These are phyloP conservation scores for Wallacemonas sp. DNA, from an alignment of 208 protist species.

Conservation along the genomic window DNA sequence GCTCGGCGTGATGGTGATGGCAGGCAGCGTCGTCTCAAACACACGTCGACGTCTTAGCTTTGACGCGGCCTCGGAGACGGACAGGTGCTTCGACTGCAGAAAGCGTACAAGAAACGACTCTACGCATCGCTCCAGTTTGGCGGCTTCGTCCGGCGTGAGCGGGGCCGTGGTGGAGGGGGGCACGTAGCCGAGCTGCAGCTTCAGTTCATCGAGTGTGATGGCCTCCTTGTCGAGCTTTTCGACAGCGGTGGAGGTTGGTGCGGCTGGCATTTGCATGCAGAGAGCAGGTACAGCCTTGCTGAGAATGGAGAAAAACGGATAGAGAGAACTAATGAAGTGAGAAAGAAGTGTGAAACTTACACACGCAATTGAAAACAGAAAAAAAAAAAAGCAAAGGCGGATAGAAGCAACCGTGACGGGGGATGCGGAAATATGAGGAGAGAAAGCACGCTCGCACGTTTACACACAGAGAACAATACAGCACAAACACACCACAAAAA, in stretches of 20 bases:
- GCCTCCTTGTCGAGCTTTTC: slow-evolving; percentile 32
- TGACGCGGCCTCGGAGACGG: slow-evolving; percentile 42
- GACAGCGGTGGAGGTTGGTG: background rate
- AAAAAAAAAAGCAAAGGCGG: too few relatives aligned
- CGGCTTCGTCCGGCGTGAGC: background rate
- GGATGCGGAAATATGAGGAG: too few relatives aligned
- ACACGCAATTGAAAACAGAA: too few relatives aligned
- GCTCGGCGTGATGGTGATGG: slow-evolving; percentile 52
- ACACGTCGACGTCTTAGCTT: slow-evolving; percentile 58
- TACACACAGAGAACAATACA: too few relatives aligned
- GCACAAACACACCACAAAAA: too few relatives aligned
- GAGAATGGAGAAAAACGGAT: slow-evolving; percentile 4
- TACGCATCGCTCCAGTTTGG: slow-evolving; percentile 20
- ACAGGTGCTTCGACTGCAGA: slow-evolving; percentile 46
- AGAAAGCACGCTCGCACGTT: too few relatives aligned
- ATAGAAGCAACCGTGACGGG: too few relatives aligned
- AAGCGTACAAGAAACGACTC: slow-evolving; percentile 70
- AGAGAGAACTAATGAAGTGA: slow-evolving; percentile 6
- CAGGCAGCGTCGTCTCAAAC: slow-evolving; percentile 57
- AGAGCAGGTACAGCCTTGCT: slow-evolving; percentile 8
- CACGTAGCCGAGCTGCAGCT: slow-evolving; percentile 28
- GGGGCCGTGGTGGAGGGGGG: slow-evolving; percentile 1
- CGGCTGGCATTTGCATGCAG: background rate
- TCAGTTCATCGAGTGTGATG: slow-evolving; percentile 33
- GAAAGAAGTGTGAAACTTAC: too few relatives aligned